Conservation (phyloP, 352 stramenopile genomes). For the Phytophthora pistaciae region DNA sequence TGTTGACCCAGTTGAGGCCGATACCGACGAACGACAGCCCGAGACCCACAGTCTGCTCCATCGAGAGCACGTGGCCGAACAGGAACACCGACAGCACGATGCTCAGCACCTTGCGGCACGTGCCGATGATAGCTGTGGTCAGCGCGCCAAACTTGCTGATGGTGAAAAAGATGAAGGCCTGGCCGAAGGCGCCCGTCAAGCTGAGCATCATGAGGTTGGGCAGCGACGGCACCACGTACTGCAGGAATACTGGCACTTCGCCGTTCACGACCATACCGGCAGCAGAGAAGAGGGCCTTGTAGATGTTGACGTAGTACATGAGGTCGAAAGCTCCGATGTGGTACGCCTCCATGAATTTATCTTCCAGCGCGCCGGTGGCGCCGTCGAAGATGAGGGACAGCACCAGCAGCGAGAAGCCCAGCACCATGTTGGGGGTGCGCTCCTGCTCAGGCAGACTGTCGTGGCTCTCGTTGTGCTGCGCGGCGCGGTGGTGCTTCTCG, state of each 20-base stretch:
- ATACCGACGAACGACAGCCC: constrained; percentile 77
- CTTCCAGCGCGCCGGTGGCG: constrained; percentile 80
- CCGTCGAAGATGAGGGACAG: constrained; percentile 85
- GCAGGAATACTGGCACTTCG: constrained; percentile 71
- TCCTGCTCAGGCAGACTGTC: constrained; percentile 53
- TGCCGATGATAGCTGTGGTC: constrained; percentile 88
- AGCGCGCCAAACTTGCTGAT: constrained; percentile 89
- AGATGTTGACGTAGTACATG: constrained; percentile 91
- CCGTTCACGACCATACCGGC: constrained; percentile 78
- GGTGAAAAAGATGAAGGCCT: constrained; percentile 90
- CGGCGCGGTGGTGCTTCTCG: constrained; percentile 67
- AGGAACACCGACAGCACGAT: constrained; percentile 87
- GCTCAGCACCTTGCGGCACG: constrained; percentile 87
- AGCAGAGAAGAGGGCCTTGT: constrained; percentile 78
- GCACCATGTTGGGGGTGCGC: constrained; percentile 69
- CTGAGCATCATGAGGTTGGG: constrained; percentile 79
- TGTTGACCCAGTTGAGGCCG: constrained; percentile 80
- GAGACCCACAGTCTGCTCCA: constrained; percentile 74
- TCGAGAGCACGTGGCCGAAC: constrained; percentile 80
- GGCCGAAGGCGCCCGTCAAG: constrained; percentile 76
- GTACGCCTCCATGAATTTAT: constrained; percentile 86
- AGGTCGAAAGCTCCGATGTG: constrained; percentile 87
- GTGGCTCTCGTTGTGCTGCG: constrained; percentile 54
- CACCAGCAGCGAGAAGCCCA: constrained; percentile 73
- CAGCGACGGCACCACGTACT: constrained; percentile 65